Conservation (phyloP, 2,329 filamentous ascomycete genomes). For the Cyphellophora attinorum region DNA sequence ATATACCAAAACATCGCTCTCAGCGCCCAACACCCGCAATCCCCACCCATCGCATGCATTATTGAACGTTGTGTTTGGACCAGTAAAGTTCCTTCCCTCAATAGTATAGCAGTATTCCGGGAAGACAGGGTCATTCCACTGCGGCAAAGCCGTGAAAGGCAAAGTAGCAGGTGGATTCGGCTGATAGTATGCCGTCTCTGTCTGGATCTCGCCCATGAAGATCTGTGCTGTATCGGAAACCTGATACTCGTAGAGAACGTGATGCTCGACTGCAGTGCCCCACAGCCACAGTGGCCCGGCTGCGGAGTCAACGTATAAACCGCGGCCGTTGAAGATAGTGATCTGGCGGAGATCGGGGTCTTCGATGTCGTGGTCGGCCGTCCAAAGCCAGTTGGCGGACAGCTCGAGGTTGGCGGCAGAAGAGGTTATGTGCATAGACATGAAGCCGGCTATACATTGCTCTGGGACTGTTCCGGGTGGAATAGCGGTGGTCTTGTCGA, state of each 20-base stretch:
- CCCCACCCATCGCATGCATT: conserved; percentile 35
- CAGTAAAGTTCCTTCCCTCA: conserved; percentile 1
- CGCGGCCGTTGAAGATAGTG: conserved; percentile 44
- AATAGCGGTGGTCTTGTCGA: conserved; percentile 26
- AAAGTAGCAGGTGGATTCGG: conserved; percentile 25
- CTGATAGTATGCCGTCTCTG: conserved; percentile 32
- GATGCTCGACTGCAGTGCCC: conserved; percentile 38
- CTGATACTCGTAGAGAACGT: conserved; percentile 39
- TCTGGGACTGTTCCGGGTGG: conserved; percentile 1
- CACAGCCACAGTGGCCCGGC: conserved; percentile 28
- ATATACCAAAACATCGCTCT: conserved; percentile 35
- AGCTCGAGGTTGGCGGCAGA: conserved; percentile 29
- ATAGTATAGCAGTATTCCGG: conserved; percentile 4
- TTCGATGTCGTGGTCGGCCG: conserved; percentile 48
- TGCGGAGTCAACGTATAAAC: conserved; percentile 25
- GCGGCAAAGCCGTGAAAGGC: conserved; percentile 22
- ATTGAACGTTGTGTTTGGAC: conserved; percentile 20
- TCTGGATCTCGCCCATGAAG: conserved; percentile 31
- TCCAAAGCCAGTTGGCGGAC: conserved; percentile 45
- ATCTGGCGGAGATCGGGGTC: conserved; percentile 38
- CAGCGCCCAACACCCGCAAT: conserved; percentile 35
- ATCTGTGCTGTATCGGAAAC: conserved; percentile 32
- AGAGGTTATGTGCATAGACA: conserved; percentile 28
- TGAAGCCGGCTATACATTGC: conserved; percentile 25
- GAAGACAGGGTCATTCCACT: conserved; percentile 27